Evolutionary conservation across 176 grass and related monocot species (phyloP).

Genomic region (Typha latifolia): DNA sequence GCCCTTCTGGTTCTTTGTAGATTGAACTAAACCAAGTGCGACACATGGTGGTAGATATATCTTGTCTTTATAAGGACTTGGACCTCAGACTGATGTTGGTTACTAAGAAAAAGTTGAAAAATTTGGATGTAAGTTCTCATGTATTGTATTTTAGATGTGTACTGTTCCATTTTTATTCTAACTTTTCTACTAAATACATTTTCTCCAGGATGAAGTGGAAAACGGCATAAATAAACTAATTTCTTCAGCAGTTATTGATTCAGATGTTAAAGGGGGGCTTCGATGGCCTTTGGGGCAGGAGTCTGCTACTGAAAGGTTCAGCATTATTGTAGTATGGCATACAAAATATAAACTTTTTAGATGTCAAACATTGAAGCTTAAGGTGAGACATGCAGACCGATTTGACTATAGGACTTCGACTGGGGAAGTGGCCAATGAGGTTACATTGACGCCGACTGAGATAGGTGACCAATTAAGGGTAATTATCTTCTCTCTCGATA

Average conservation of each 20-base stretch:
- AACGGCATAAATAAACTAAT: slow-evolving; percentile 42
- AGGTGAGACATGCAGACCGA: slow-evolving; percentile 45
- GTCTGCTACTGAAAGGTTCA: slow-evolving; percentile 40
- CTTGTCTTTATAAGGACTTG: slow-evolving; percentile 49
- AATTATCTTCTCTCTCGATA: slow-evolving; percentile 23
- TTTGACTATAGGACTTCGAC: slow-evolving; percentile 36
- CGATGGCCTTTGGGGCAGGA: slow-evolving; percentile 59
- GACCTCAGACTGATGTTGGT: slow-evolving; percentile 63
- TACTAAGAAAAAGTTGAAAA: slow-evolving; percentile 43
- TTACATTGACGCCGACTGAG: slow-evolving; percentile 37
- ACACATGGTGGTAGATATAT: slow-evolving; percentile 69
- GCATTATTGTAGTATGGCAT: slow-evolving; percentile 36
- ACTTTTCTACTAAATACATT: slow-evolving; percentile 9
- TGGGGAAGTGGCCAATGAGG: slow-evolving; percentile 52
- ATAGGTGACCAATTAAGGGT: slow-evolving; percentile 41
- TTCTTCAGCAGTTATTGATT: slow-evolving; percentile 46
- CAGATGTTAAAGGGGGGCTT: slow-evolving; percentile 66
- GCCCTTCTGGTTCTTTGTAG: slow-evolving; percentile 18
- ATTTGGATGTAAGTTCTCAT: slow-evolving; percentile 41
- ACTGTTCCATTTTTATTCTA: neutral
- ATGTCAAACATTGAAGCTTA: slow-evolving; percentile 37
- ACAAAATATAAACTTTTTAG: slow-evolving; percentile 37
- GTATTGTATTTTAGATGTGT: neutral
- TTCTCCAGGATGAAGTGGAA: slow-evolving; percentile 41
- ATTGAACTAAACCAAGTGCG: slow-evolving; percentile 48